These are phyloP conservation scores for Pleomassaria siparia DNA, from an alignment of 2,329 filamentous ascomycete species.

Conservation along the genomic window DNA sequence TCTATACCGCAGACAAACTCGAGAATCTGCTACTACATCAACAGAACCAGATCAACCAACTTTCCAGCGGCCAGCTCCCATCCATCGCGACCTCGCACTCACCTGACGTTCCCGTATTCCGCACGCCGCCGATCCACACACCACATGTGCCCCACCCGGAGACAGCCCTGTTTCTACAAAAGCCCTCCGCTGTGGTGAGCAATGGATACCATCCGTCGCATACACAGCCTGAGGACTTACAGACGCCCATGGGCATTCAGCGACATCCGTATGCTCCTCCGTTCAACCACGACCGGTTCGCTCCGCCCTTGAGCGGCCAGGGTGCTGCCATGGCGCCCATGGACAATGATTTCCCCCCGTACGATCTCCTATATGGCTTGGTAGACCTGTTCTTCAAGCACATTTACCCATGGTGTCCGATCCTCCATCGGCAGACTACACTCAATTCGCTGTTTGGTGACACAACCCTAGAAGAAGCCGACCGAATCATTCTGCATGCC, in stretches of 20 bases:
- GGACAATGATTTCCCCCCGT: constrained; percentile 57
- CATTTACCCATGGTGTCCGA: constrained; percentile 74
- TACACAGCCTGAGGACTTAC: constrained; percentile 22
- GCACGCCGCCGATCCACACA: constrained; percentile 40
- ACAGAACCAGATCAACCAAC: constrained; percentile 49
- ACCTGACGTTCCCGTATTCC: constrained; percentile 37
- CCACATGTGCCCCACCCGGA: constrained; percentile 48
- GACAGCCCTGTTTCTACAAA: constrained; percentile 50
- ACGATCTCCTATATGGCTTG: constrained; percentile 61
- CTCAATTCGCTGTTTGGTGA: constrained; percentile 78
- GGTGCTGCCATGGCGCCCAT: constrained; percentile 25
- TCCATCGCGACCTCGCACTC: constrained; percentile 29
- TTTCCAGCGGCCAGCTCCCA: constrained; percentile 34
- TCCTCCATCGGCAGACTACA: constrained; percentile 81
- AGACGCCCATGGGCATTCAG: constrained; percentile 22
- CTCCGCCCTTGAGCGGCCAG: constrained; percentile 24
- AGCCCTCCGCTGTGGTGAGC: constrained; percentile 33
- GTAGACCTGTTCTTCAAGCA: constrained; percentile 66
- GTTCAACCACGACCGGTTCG: constrained; percentile 34
- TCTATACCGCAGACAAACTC: constrained; percentile 45
- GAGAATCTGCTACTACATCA: constrained; percentile 48
- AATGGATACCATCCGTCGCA: constrained; percentile 29
- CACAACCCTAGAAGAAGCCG: constrained; percentile 72
- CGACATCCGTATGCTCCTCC: constrained; percentile 30
- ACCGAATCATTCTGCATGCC: constrained; percentile 80